Conservation (phyloP, 345 rosid species). For the Kernera saxatilis region DNA sequence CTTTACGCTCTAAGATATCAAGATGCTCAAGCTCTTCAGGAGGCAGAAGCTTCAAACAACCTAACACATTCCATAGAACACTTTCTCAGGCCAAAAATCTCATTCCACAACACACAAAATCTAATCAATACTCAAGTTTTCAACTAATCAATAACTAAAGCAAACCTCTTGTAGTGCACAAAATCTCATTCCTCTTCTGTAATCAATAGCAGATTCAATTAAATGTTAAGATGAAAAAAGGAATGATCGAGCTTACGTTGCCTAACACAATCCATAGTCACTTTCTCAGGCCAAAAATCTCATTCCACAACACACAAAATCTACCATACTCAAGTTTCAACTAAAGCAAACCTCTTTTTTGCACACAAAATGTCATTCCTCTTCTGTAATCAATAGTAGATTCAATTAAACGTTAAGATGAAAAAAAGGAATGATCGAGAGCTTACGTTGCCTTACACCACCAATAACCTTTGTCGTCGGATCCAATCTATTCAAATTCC, state of each 20-base stretch:
- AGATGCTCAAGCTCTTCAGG: constrained; percentile 66
- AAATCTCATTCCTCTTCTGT: too few species aligned
- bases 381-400: neutral
- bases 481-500: constrained; percentile 32
- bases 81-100: neutral
- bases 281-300: neutral
- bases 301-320: neutral
- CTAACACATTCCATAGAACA: constrained; percentile 34
- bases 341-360: too few species aligned
- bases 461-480: constrained; percentile 28
- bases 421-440: neutral
- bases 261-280: constrained; percentile 20
- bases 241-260: constrained; percentile 19
- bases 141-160: too few species aligned
- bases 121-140: too few species aligned
- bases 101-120: neutral
- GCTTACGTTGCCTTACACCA: constrained; percentile 31
- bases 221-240: neutral
- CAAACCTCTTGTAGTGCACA: too few species aligned
- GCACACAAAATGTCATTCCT: too few species aligned
- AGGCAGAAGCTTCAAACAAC: constrained; percentile 78
- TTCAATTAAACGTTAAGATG: neutral
- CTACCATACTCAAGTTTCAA: too few species aligned
- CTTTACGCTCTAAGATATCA: constrained; percentile 46
- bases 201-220: neutral